phyloP scores from a whole-genome alignment of 2,329 filamentous ascomycete genomes.

The Talaromyces sp. region DNA sequence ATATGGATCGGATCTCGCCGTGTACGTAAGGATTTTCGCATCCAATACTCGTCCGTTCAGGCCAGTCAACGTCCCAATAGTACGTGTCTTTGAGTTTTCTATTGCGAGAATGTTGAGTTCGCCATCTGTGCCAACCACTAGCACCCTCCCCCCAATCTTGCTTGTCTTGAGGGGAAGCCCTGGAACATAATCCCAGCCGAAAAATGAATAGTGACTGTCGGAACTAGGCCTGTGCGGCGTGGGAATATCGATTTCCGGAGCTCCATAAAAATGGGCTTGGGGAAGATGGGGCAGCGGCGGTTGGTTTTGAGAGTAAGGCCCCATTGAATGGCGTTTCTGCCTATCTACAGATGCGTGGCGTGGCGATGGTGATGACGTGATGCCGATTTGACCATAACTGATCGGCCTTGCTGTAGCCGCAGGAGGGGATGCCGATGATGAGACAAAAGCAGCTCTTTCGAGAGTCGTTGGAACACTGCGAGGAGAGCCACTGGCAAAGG shows the following conservation, averaged over 20 bases:
- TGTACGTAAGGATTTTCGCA: slow-evolving; percentile 77
- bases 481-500: slow-evolving; percentile 33
- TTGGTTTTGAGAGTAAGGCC: slow-evolving; percentile 29
- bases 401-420: slow-evolving; percentile 34
- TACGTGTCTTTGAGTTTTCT: slow-evolving; percentile 65
- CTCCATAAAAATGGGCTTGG: slow-evolving; percentile 71
- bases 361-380: slow-evolving; percentile 24
- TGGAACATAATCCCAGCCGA: slow-evolving; percentile 69
- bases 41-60: slow-evolving; percentile 73
- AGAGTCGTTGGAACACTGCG: slow-evolving; percentile 34
- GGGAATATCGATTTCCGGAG: slow-evolving; percentile 65
- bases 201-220: slow-evolving; percentile 65
- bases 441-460: slow-evolving; percentile 34
- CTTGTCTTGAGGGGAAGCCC: slow-evolving; percentile 39
- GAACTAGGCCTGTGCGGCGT: slow-evolving; percentile 17
- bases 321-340: slow-evolving; percentile 34
- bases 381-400: slow-evolving; percentile 36
- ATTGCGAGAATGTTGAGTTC: slow-evolving; percentile 71
- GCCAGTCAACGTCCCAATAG: slow-evolving; percentile 66
- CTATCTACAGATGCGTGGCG: slow-evolving; percentile 33
- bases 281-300: slow-evolving; percentile 65
- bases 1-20: slow-evolving; percentile 47
- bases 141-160: slow-evolving; percentile 53
- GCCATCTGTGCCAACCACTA: slow-evolving; percentile 75
- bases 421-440: slow-evolving; percentile 41